Base-by-base conservation (phyloP, 129 eudicot species). In the Escallonia herrerae region DNA sequence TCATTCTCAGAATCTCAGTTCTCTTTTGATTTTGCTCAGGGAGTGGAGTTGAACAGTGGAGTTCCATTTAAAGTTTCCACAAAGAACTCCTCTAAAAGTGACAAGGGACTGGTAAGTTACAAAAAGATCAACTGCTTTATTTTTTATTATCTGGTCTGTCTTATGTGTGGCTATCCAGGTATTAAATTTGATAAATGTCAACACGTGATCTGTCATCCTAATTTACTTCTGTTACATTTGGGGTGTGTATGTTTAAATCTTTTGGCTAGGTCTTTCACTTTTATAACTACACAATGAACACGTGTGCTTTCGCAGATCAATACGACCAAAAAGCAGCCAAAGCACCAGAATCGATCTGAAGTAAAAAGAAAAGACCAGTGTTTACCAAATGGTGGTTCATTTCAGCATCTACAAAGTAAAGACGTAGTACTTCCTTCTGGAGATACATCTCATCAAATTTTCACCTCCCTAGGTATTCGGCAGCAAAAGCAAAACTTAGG, bases 341-440 rank as follows among this genome's bases (percentile, higher is more conserved):
- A 74, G 73, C 80, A 55, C 65, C 87, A 56, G 72, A 71, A 72
- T 68, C 78, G 74, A 68, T 60, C 80, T 8, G 77, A 71, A 54
- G 81, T 83, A 40, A 78, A 80, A 66, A 74, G 72, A 62, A 72
- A 74, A 47, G 79, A 64, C 39, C 69, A 45, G 7, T 65, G 70
- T 55, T 48, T 43, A 40, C 70, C 49, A 62, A 59, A 83, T 63
- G 78, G 77, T 56, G 49, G 69, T 42, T 75, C 82, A 33, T 68
- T 60, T 66, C 68, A 77, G 43, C 33, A 64, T 63, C 75, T 73
- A 54, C 69, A 75, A 54, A 74, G 74, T 63, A 56, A 55, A 58
- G 80, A 39, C 33, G 43, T 44, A 40, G 58, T 38, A 58, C 71
- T 69, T 64, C 71, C 82, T 72, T 70, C 67, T 15, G 74, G 52